These are phyloP conservation scores for Pseudomonodictys pantanalensis DNA, from an alignment of 495 filamentous ascomycete species.

Conservation along the genomic window DNA sequence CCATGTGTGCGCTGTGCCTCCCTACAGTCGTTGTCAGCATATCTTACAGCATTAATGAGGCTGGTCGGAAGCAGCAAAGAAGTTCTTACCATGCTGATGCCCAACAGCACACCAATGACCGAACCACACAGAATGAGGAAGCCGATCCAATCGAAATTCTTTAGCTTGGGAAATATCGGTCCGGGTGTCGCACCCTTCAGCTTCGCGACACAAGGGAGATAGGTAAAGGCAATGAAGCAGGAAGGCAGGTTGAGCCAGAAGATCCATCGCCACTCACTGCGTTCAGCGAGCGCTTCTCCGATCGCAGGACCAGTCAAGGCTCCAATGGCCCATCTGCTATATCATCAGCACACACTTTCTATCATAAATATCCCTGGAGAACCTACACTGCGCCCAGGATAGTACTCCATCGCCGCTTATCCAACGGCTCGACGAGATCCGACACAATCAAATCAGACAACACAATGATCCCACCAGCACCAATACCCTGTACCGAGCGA, in stretches of 20 bases:
- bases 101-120: constrained; percentile 49
- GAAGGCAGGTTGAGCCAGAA: constrained; percentile 58
- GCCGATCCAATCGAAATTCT: constrained; percentile 44
- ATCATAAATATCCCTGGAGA: not conserved
- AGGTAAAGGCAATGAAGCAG: constrained; percentile 44
- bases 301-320: constrained; percentile 64
- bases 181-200: constrained; percentile 40
- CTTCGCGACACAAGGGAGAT: constrained; percentile 50
- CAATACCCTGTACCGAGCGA: constrained; percentile 65
- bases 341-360: not conserved
- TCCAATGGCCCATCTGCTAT: constrained; percentile 51
- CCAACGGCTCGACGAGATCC: constrained; percentile 54
- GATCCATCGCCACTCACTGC: constrained; percentile 44
- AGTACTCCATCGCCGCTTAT: constrained; percentile 47
- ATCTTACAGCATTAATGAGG: not conserved
- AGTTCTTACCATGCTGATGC: constrained; percentile 49
- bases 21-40: constrained; percentile 29
- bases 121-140: constrained; percentile 46
- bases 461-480: constrained; percentile 65
- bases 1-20: constrained; percentile 51
- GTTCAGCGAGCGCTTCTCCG: constrained; percentile 34
- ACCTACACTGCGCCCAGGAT: constrained; percentile 38
- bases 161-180: constrained; percentile 23
- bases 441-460: constrained; percentile 64
- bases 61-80: not conserved